Evolutionary conservation across 2,329 filamentous ascomycete species (phyloP), one percentile per base, ranked within the genome.

Genomic region (Talaromyces sp.): DNA sequence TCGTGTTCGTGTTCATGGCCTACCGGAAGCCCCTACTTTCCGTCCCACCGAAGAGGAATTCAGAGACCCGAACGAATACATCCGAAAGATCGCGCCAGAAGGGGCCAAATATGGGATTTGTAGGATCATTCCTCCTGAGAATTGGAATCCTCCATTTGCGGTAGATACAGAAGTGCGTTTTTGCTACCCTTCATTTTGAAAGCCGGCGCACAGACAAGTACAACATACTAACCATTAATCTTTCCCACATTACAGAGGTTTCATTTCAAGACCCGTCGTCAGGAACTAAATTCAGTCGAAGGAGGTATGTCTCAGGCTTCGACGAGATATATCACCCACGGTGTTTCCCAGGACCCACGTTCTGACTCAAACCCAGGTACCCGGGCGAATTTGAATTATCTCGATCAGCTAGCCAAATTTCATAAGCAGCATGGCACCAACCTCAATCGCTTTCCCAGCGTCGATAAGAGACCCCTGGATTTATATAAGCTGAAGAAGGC

Each of bases 281-380:
- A 99, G 73, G 93, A 97, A 74, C 80, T 99, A 61, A 99, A 99
- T 74, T 96, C 92, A 15, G 91, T 97, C 51, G 94, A 99, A 88
- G 94, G 94, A 81, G 94, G 91, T 95, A 84, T 70, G 73, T 61
- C 61, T 65, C 61, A 66, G 64, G 62, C 62, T 65, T 64, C 65
- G 66, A 64, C 67, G 57, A 61, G 63, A 60, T 48, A 61, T 64
- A 64, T 63, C 66, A 63, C 63, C 64, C 63, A 67, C 69, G 65
- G 61, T 66, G 61, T 59, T 67, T 66, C 65, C 60, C 63, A 68
- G 64, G 62, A 61, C 61, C 63, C 58, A 64, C 35, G 40, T 58
- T 69, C 67, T 82, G 65, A 81, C 70, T 60, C 60, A 64, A 60
- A 68, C 61, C 59, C 66, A 95, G 91, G 91, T 69, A 97, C 93